phyloP scores from a whole-genome alignment of 73 alveolate genomes.

The Effrenium voratum region DNA sequence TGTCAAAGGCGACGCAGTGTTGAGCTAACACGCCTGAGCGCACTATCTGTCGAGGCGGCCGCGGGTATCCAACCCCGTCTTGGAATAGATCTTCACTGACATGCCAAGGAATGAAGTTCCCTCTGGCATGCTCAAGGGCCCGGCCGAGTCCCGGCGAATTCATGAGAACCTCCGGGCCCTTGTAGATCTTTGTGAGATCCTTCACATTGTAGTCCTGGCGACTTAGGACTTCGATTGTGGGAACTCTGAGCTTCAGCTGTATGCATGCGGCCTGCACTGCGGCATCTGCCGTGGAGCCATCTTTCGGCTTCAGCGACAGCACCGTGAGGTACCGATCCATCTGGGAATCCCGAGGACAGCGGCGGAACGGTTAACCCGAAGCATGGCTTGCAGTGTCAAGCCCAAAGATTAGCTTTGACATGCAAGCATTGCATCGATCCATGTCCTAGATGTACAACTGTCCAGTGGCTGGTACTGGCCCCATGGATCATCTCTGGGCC shows the following conservation, averaged over 20 bases:
- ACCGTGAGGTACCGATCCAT: constrained; percentile 92
- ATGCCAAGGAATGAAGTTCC: not conserved
- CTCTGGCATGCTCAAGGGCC: not conserved
- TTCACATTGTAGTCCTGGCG: constrained; percentile 85
- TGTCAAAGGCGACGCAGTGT: constrained; percentile 87
- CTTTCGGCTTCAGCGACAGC: constrained; percentile 88
- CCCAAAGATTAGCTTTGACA: too few relatives aligned
- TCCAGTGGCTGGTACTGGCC: too few relatives aligned
- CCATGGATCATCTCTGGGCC: constrained; percentile 9
- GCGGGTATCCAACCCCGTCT: not conserved
- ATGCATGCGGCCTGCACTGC: constrained; percentile 35
- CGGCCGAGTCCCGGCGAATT: constrained; percentile 41
- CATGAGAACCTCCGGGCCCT: constrained; percentile 79
- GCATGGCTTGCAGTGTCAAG: too few relatives aligned
- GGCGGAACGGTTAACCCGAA: too few relatives aligned
- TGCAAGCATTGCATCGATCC: too few relatives aligned
- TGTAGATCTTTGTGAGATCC: constrained; percentile 75
- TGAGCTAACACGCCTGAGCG: constrained; percentile 58
- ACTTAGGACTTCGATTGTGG: too few relatives aligned
- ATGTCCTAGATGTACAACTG: too few relatives aligned
- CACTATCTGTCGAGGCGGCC: too few relatives aligned
- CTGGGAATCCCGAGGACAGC: too few relatives aligned
- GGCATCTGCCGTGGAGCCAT: constrained; percentile 73
- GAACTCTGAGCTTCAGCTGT: too few relatives aligned
- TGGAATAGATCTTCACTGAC: not conserved